A percentile compares a stretch with the other conserved stretches of the same genome.
phyloP scores from a whole-genome alignment of 345 rosid species.

The Kandelia obovata region DNA sequence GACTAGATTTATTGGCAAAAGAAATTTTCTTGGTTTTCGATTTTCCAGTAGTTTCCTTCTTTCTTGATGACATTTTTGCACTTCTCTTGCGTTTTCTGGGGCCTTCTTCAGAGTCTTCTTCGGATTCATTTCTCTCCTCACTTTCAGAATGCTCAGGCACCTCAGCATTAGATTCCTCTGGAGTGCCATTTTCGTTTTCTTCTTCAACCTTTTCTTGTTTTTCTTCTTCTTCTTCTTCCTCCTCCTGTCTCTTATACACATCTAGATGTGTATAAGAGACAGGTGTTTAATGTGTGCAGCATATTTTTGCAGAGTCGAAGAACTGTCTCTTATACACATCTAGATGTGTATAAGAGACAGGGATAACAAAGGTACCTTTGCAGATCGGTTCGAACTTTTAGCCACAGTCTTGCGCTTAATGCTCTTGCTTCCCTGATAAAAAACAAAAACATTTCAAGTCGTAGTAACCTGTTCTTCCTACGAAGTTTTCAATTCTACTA shows the following conservation, averaged over 20 bases:
- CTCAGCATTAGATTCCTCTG: conserved; percentile 64
- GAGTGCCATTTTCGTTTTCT: conserved; percentile 47
- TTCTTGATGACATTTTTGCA: conserved; percentile 37
- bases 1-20: conserved; percentile 35
- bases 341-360: too few species aligned
- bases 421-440: conserved; percentile 52
- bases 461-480: not conserved
- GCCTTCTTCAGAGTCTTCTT: conserved; percentile 81
- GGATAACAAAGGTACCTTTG: conserved; percentile 46
- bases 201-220: conserved; percentile 44
- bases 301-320: too few species aligned
- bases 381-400: conserved; percentile 49
- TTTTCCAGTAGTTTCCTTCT: conserved; percentile 56
- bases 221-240: conserved; percentile 5
- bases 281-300: too few species aligned
- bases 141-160: conserved; percentile 52
- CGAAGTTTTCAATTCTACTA: not conserved
- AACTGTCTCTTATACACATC: too few species aligned
- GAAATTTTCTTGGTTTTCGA: conserved; percentile 47
- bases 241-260: too few species aligned
- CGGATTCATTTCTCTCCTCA: conserved; percentile 62
- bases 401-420: conserved; percentile 65
- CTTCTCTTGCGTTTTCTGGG: conserved; percentile 47
- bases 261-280: too few species aligned
- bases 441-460: conserved; percentile 4